phyloP scores from a whole-genome alignment of 129 eudicot species.

The Solidago caesia region DNA sequence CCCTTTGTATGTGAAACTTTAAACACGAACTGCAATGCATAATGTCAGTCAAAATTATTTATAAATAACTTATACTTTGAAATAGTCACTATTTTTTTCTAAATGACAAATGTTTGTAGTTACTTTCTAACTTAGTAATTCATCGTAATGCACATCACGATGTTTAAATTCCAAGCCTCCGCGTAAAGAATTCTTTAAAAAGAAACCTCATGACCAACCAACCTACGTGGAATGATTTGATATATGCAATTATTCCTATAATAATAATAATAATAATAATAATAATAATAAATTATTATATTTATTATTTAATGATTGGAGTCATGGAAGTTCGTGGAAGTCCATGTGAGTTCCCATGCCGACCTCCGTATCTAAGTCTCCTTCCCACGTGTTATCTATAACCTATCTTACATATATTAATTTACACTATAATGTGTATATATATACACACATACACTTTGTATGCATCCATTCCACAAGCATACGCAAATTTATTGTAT shows the following conservation, averaged over 20 bases:
- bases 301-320: constrained; percentile 12
- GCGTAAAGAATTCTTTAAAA: too few relatives aligned
- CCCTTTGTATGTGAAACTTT: too few relatives aligned
- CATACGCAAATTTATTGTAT: constrained; percentile 1
- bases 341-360: constrained; percentile 40
- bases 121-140: too few relatives aligned
- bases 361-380: constrained; percentile 37
- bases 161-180: too few relatives aligned
- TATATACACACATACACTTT: neutral
- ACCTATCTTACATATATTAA: constrained; percentile 18
- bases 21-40: too few relatives aligned
- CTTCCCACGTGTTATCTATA: constrained; percentile 38
- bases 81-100: too few relatives aligned
- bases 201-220: too few relatives aligned
- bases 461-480: neutral
- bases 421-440: neutral
- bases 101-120: too few relatives aligned
- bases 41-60: too few relatives aligned
- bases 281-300: neutral
- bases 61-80: too few relatives aligned
- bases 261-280: neutral
- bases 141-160: too few relatives aligned
- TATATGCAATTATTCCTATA: neutral
- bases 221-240: too few relatives aligned
- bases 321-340: constrained; percentile 29